phyloP scores from a whole-genome alignment of 768 basidiomycete genomes.

The Kondoa malvinella region DNA sequence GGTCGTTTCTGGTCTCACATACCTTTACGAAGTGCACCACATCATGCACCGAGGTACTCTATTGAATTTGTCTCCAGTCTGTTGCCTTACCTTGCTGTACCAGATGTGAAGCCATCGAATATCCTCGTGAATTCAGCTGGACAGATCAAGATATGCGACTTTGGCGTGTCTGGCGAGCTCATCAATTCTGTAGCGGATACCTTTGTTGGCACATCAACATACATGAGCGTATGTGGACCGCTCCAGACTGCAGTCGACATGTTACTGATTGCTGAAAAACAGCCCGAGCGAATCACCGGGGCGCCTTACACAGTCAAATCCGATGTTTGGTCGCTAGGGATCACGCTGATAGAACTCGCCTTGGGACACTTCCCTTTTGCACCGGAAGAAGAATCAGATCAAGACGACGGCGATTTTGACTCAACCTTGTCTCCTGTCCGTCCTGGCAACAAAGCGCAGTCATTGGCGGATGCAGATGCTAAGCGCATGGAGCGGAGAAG shows the following conservation, averaged over 20 bases:
- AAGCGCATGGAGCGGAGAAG: slow-evolving; percentile 15
- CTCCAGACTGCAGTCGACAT: not conserved
- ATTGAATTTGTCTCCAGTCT: not conserved
- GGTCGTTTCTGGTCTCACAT: slow-evolving; percentile 84
- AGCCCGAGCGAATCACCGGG: slow-evolving; percentile 99
- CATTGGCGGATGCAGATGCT: slow-evolving; percentile 20
- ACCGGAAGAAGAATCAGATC: slow-evolving; percentile 21
- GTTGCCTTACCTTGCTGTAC: not conserved
- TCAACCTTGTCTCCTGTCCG: slow-evolving; percentile 21
- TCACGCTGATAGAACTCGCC: slow-evolving; percentile 89
- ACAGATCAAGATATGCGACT: slow-evolving; percentile 97
- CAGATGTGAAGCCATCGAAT: slow-evolving; percentile 98
- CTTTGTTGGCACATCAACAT: slow-evolving; percentile 95
- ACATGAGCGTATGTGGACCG: slow-evolving; percentile 72
- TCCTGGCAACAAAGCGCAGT: slow-evolving; percentile 18
- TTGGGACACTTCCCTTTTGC: slow-evolving; percentile 95
- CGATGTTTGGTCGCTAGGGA: slow-evolving; percentile 96
- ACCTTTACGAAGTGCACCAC: slow-evolving; percentile 89
- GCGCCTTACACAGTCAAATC: slow-evolving; percentile 97
- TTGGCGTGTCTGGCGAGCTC: slow-evolving; percentile 94
- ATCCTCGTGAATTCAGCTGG: slow-evolving; percentile 86
- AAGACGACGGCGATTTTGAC: slow-evolving; percentile 33
- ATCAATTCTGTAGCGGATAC: slow-evolving; percentile 99
- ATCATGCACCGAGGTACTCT: slow-evolving; percentile 94
- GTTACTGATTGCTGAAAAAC: slow-evolving; percentile 11